phyloP scores from a whole-genome alignment of 2,329 filamentous ascomycete species.

The Trichoderma sp. region DNA sequence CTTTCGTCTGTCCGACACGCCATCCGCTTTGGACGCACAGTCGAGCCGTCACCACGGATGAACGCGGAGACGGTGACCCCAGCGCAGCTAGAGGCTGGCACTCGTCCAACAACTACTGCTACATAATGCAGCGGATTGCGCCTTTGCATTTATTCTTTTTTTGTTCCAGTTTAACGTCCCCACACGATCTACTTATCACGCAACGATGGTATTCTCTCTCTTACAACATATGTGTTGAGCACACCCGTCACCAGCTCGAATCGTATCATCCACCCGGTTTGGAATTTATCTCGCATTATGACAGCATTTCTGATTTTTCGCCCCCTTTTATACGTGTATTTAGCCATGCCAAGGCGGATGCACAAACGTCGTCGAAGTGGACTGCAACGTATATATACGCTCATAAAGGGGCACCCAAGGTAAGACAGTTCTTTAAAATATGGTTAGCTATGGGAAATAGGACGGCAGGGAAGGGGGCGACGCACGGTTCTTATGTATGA shows the following conservation, averaged over 20 bases:
- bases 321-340: background rate
- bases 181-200: background rate
- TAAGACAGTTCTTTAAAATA: background rate
- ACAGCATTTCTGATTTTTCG: constrained; percentile 29
- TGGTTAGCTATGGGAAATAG: constrained; percentile 3
- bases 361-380: background rate
- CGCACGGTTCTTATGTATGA: background rate
- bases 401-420: background rate
- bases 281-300: constrained; percentile 31
- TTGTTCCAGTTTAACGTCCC: background rate
- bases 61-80: constrained; percentile 39
- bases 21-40: constrained; percentile 35
- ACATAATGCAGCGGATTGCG: background rate
- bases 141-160: background rate
- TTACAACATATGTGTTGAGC: constrained; percentile 24
- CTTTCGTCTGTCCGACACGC: constrained; percentile 37
- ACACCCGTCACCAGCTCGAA: constrained; percentile 32
- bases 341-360: background rate
- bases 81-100: constrained; percentile 50
- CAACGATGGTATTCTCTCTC: constrained; percentile 37
- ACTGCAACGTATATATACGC: background rate
- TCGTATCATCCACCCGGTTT: constrained; percentile 24
- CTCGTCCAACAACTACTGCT: constrained; percentile 29
- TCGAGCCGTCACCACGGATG: constrained; percentile 26
- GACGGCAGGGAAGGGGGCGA: background rate